Evolutionary conservation across 192 early-diverging fungal genomes (phyloP).

Genomic region (Gonapodya prolifera): DNA sequence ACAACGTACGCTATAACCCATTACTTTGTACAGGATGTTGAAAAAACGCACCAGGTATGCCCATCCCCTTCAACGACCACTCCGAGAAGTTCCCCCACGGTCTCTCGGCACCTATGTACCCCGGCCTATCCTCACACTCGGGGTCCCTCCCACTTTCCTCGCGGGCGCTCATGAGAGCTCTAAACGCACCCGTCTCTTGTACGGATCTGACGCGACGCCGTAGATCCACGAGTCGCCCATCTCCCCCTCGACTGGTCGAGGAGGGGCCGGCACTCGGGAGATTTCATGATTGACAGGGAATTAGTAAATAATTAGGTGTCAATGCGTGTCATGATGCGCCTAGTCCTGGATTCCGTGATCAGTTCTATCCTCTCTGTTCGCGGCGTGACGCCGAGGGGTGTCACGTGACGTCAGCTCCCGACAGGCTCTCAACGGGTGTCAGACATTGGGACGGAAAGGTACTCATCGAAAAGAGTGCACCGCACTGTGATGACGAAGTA

Average conservation of each 20-base stretch:
- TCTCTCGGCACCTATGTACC: not conserved
- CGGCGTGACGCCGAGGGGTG: too few species aligned
- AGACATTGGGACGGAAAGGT: too few species aligned
- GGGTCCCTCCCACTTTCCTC: not conserved
- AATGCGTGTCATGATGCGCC: too few species aligned
- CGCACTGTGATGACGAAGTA: too few species aligned
- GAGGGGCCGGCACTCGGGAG: not conserved
- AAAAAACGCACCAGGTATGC: not conserved
- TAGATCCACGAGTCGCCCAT: constrained; percentile 6
- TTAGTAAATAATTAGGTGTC: too few species aligned
- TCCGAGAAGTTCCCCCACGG: not conserved
- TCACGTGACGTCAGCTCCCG: too few species aligned
- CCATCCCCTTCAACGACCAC: constrained; percentile 2
- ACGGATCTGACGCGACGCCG: not conserved
- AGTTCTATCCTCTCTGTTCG: too few species aligned
- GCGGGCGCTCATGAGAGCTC: not conserved
- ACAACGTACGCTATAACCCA: too few species aligned
- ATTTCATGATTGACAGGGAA: too few species aligned
- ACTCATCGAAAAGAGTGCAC: too few species aligned
- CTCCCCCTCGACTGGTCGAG: not conserved
- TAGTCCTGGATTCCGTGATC: too few species aligned
- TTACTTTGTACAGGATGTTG: not conserved
- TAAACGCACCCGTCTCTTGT: not conserved
- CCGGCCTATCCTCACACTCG: not conserved
- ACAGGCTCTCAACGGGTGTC: too few species aligned